Evolutionary conservation across 2,329 filamentous ascomycete genomes (phyloP).

Genomic region (Fusarium guadeloupense): DNA sequence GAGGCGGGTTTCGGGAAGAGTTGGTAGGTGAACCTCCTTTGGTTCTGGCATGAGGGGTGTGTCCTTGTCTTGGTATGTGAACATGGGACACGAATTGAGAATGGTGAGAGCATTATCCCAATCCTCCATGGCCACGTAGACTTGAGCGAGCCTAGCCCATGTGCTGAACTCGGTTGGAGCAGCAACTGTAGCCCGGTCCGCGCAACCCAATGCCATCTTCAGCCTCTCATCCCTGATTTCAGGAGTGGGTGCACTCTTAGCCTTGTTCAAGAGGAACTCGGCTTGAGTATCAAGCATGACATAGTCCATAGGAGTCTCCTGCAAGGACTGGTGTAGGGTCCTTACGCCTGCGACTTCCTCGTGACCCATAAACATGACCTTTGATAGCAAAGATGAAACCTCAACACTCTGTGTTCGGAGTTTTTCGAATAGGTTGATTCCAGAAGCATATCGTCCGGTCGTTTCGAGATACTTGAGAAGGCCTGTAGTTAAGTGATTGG

Average conservation of each 20-base stretch:
- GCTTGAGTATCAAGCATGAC: conserved; percentile 95
- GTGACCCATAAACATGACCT: conserved; percentile 91
- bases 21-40: conserved; percentile 84
- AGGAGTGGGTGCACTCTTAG: conserved; percentile 62
- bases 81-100: conserved; percentile 99
- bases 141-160: conserved; percentile 91
- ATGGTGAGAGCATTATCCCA: conserved; percentile 97
- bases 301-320: conserved; percentile 97
- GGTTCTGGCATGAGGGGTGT: conserved; percentile 94
- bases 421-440: conserved; percentile 98
- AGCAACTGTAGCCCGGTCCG: conserved; percentile 92
- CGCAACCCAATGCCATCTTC: conserved; percentile 89
- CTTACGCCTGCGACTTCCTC: conserved; percentile 97
- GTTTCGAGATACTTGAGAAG: conserved; percentile 95
- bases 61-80: conserved; percentile 99
- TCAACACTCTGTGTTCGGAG: conserved; percentile 89
- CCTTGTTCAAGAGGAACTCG: conserved; percentile 89
- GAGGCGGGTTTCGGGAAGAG: conserved; percentile 86
- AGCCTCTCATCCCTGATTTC: conserved; percentile 72
- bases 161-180: conserved; percentile 97
- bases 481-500: conserved; percentile 94
- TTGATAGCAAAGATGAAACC: conserved; percentile 90
- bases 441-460: conserved; percentile 91
- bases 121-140: conserved; percentile 93
- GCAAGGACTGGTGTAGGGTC: conserved; percentile 85